These are phyloP conservation scores for Solanum clarkiae DNA, from an alignment of 257 asterid genomes.

Conservation along the genomic window DNA sequence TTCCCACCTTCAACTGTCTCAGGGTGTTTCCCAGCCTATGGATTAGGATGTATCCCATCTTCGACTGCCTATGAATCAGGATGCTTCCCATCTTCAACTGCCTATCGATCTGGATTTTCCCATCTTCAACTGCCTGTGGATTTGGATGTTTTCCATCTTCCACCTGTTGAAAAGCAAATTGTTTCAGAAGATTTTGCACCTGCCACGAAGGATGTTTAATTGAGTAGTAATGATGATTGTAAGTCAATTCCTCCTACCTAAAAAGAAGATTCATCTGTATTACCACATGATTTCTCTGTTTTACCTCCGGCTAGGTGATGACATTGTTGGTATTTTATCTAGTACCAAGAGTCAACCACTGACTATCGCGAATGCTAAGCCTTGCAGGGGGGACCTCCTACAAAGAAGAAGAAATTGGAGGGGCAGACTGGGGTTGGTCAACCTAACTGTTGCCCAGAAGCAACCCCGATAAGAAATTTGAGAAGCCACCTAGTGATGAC, in stretches of 20 bases:
- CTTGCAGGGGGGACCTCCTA: constrained; percentile 1
- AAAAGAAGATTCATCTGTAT: constrained; percentile 7
- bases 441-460: constrained; percentile 29
- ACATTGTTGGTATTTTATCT: constrained; percentile 13
- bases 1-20: neutral
- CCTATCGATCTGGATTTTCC: neutral
- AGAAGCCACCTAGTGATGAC: constrained; percentile 14
- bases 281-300: constrained; percentile 9
- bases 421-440: constrained; percentile 36
- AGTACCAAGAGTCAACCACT: neutral
- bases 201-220: neutral
- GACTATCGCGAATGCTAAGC: constrained; percentile 5
- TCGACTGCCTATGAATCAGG: constrained; percentile 2
- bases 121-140: neutral
- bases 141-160: neutral
- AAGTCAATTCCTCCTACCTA: constrained; percentile 6
- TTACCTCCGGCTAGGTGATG: neutral
- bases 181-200: neutral
- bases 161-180: constrained; percentile 2
- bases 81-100: neutral
- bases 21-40: neutral
- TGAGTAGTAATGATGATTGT: too few relatives aligned
- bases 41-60: constrained; percentile 2
- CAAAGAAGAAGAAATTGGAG: too few relatives aligned
- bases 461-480: constrained; percentile 7